Evolutionary conservation across 2,329 filamentous ascomycete genomes (phyloP).

Genomic region (Monosporascus ibericus): DNA sequence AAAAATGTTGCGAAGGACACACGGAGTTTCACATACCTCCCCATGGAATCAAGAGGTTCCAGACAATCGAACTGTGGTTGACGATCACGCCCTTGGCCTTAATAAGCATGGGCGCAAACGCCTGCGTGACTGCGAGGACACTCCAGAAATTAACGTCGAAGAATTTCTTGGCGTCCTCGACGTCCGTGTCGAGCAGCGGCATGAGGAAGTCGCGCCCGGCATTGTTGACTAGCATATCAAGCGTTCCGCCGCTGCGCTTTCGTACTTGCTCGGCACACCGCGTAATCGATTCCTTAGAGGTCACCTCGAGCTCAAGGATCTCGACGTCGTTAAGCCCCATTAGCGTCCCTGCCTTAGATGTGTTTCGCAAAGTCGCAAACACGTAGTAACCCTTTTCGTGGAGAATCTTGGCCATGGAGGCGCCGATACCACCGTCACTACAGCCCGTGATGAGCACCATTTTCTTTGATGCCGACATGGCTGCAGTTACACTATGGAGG

Average conservation of each 20-base stretch:
- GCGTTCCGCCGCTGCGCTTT: conserved; percentile 1
- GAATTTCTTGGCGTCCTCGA: conserved; percentile 27
- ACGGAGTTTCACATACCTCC: conserved; percentile 5
- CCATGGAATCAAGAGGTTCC: conserved; percentile 9
- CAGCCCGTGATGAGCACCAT: background rate
- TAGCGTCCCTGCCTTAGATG: background rate
- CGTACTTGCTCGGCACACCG: background rate
- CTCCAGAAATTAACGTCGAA: conserved; percentile 38
- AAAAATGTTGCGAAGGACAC: background rate
- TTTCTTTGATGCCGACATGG: background rate
- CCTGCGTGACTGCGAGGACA: conserved; percentile 28
- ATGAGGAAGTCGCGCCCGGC: conserved; percentile 28
- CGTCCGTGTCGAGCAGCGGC: conserved; percentile 30
- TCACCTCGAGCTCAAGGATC: background rate
- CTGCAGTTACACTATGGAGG: background rate
- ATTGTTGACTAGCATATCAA: conserved; percentile 33
- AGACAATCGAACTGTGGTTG: conserved; percentile 12
- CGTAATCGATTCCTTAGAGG: background rate
- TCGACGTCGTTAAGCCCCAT: background rate
- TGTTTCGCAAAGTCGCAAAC: background rate
- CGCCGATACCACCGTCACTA: conserved; percentile 1
- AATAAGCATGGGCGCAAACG: conserved; percentile 26
- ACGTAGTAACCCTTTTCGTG: background rate
- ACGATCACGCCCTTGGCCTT: conserved; percentile 20
- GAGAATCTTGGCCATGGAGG: background rate